Evolutionary conservation across 179 eudicot species (phyloP), one percentile per base, ranked within the genome.

Genomic region (Spergularia azorica): DNA sequence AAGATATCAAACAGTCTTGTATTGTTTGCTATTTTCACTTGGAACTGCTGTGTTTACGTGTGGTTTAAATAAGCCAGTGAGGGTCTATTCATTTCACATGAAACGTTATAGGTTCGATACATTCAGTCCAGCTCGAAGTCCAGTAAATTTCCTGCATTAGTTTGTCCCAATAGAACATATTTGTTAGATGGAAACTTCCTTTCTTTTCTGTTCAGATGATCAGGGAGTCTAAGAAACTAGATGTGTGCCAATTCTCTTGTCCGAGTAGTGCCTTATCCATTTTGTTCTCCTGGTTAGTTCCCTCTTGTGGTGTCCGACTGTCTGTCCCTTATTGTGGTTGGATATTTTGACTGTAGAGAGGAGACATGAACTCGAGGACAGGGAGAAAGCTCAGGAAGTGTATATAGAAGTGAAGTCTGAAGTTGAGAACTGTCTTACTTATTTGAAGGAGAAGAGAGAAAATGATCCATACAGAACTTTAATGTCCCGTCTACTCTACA

Each of bases 371-470:
- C 77, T 90, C 72, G 82, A 79, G 80, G 86, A 78, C 79, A 88
- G 83, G 80, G 82, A 89, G n/a, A 85, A 81, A 77, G 87, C 91
- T 39, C 85, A 90, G 0, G 84, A 82, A 77, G 6, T 90, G 79
- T 92, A 92, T 67, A 26, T 81, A 61, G 86, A 92, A 69, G 87
- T 92, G 68, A 89, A 92, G 79, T 74, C 85, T 2, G 90, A 88
- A 76, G 97, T 92, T 46, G 92, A 90, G 83, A 87, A 57, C 9
- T 88, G 91, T 80, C 83, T 92, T 58, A 84, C 78, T 62, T 92
- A 85, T 77, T 79, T 92, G 76, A 88, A 87, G 82, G 87, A 87
- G 83, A 92, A 87, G 56, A 87, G 94, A 77, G 89, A 92, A 79
- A 71, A 39, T 16, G 97, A 92, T 71, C 95, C 95, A 36, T 90